Evolutionary conservation across 768 basidiomycete species (phyloP), one percentile per base, ranked within the genome.

Genomic region (Naganishia onofrii): DNA sequence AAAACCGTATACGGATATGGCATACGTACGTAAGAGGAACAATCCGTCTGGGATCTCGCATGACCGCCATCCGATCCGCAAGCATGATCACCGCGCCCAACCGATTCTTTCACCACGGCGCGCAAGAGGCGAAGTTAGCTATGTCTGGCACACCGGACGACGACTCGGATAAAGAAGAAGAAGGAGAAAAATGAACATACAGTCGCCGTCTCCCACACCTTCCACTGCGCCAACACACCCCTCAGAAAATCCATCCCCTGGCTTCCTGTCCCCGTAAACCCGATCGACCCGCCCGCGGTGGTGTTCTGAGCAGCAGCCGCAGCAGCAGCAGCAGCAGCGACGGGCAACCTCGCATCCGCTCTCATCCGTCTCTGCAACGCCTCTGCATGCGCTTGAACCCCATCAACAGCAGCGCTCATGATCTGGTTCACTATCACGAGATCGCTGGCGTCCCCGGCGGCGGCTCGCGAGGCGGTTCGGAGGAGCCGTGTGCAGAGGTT

Each of bases 161-260:
- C 21, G 12, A 8, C 46, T 19, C 5, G 28, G 10, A 8, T 21
- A 13, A 17, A 29, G 26, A 66, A 23, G 31, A 9, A 3, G n/a
- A 4, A 5, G n/a, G 23, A 7, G 7, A 21, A 13, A 23, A n/a
- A 12, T n/a, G n/a, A 19, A 44, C 60, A 1, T 42, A 63, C 60
- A 19, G 60, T 63, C n/a, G 60, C n/a, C 17, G 17, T 36, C 26
- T 70, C 60, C 69, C 69, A 70, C 10, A 26, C 42, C n/a, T 29
- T 70, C 69, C 69, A 64, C 34, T 42, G 46, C 46, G 65, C 69
- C 48, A 69, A 31, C 19, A 69, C 12, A 13, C 26, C 26, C 28
- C 57, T 8, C n/a, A 69, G 34, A 52, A 69, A 69, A 10, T 26
- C 28, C 19, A 44, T 32, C 10, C 68, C 68, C 2, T n/a, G 19